These are phyloP conservation scores for Clonostachys rosea DNA, from an alignment of 2,329 filamentous ascomycete species.

Conservation along the genomic window DNA sequence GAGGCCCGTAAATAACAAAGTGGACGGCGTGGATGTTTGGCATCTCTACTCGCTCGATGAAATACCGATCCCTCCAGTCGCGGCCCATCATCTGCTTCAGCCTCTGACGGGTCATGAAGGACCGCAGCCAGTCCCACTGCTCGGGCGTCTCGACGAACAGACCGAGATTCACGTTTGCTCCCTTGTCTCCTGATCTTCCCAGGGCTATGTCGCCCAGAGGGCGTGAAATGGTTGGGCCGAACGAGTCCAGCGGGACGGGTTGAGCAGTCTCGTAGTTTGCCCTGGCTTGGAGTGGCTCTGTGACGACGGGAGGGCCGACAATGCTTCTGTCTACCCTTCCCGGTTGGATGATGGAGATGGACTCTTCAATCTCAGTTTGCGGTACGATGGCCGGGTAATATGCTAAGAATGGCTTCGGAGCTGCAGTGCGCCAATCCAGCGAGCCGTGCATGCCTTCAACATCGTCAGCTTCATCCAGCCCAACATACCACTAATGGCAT, in stretches of 20 bases:
- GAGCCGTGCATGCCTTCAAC: slow-evolving; percentile 31
- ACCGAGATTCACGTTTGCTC: slow-evolving; percentile 34
- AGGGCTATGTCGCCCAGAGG: slow-evolving; percentile 21
- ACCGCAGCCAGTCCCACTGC: slow-evolving; percentile 39
- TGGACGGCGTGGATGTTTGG: slow-evolving; percentile 37
- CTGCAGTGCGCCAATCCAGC: slow-evolving; percentile 31
- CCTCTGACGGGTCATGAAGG: slow-evolving; percentile 29
- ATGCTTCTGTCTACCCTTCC: slow-evolving; percentile 7
- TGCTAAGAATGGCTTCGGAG: slow-evolving; percentile 14
- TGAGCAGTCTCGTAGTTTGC: slow-evolving; percentile 9
- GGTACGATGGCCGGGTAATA: slow-evolving; percentile 14
- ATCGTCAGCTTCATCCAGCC: background rate
- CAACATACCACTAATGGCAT: background rate
- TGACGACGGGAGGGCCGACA: slow-evolving; percentile 5
- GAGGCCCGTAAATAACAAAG: slow-evolving; percentile 41
- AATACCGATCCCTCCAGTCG: slow-evolving; percentile 20
- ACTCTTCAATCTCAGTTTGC: slow-evolving; percentile 22
- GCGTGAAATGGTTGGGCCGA: slow-evolving; percentile 10
- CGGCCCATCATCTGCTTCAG: slow-evolving; percentile 27
- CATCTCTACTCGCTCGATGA: slow-evolving; percentile 43
- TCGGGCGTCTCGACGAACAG: slow-evolving; percentile 35
- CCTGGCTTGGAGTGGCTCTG: slow-evolving; percentile 6
- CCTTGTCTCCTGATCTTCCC: slow-evolving; percentile 32
- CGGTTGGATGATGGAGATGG: slow-evolving; percentile 8
- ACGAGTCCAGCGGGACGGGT: slow-evolving; percentile 6